Conservation (phyloP, 768 basidiomycete genomes). For the Leccinum boreale region DNA sequence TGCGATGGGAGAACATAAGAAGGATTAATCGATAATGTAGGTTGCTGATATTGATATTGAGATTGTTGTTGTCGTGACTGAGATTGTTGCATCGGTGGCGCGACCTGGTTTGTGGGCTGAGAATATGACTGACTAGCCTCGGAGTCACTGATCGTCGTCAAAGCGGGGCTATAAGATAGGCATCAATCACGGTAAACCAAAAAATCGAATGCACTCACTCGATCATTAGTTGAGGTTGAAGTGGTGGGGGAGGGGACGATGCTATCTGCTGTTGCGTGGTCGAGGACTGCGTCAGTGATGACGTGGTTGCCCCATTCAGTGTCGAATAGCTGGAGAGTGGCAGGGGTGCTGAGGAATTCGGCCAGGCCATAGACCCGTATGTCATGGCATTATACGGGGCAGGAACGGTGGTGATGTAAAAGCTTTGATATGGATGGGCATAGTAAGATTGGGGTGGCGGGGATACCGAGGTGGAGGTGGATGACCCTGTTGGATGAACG, state of each 20-base stretch:
- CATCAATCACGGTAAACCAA: constrained; percentile 12
- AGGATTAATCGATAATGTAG: constrained; percentile 42
- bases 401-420: constrained; percentile 39
- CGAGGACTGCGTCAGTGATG: constrained; percentile 33
- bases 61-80: constrained; percentile 36
- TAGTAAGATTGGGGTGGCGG: constrained; percentile 41
- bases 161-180: constrained; percentile 45
- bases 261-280: constrained; percentile 31
- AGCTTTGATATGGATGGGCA: constrained; percentile 39
- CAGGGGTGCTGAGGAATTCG: constrained; percentile 37
- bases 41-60: constrained; percentile 39
- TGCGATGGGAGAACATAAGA: constrained; percentile 37
- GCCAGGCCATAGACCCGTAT: constrained; percentile 52
- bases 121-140: constrained; percentile 46
- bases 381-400: constrained; percentile 51
- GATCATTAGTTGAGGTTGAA: constrained; percentile 52
- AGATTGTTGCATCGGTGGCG: constrained; percentile 30
- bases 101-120: constrained; percentile 39
- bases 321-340: constrained; percentile 77
- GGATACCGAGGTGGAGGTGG: constrained; percentile 40
- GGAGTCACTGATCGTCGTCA: constrained; percentile 56
- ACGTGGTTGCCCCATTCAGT: constrained; percentile 69
- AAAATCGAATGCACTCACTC: constrained; percentile 47
- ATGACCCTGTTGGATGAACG: constrained; percentile 27
- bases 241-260: constrained; percentile 23